Evolutionary conservation across 257 asterid genomes (phyloP), one percentile per base, ranked within the genome.

Genomic region (Solanum gracilifrons): DNA sequence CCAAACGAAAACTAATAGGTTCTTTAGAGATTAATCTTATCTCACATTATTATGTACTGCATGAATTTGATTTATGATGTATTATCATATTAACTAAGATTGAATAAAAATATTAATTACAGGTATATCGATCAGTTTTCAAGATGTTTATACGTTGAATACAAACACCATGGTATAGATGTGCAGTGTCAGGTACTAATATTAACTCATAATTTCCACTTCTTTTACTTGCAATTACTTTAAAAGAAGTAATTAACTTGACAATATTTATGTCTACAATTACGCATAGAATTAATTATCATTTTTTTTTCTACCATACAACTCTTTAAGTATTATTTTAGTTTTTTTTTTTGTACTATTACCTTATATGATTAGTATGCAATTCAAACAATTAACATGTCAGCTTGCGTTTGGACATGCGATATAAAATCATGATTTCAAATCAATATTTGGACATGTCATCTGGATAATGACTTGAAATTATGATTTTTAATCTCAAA

Each of bases 111-210:
- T 31, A 41, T 89, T 87, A 16, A 41, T 90, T 87, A 4, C 92
- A 96, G 98, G 92, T 96, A 96, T 32, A 83, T 94, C 27, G 98
- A 95, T 83, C 97, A 93, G 87, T 66, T 95, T 16, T 92, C 98
- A 6, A 93, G 93, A 91, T 91, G 98, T 88, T 85, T 96, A 46
- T 89, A 93, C 27, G 91, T 93, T 37, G 99, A 95, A 89, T 96
- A 94, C 90, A 92, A 90, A 76, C 64, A 82, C 13, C 20, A 86
- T 25, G 97, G 98, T 3, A 92, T 95, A 51, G 93, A 94, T 88
- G 93, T 96, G 5, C 99, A 96, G 62, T 95, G 98, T 71, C 99
- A 93, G 97, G 98, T 94, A 90, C 5, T 32, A 13, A 41, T 4
- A 29, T 6, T 9, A 21, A 20, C 16, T 7, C 87, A 84, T 32